Evolutionary conservation across 2,329 filamentous ascomycete species (phyloP), one percentile per base, ranked within the genome.

Genomic region (Trichophyton schoenleinii): DNA sequence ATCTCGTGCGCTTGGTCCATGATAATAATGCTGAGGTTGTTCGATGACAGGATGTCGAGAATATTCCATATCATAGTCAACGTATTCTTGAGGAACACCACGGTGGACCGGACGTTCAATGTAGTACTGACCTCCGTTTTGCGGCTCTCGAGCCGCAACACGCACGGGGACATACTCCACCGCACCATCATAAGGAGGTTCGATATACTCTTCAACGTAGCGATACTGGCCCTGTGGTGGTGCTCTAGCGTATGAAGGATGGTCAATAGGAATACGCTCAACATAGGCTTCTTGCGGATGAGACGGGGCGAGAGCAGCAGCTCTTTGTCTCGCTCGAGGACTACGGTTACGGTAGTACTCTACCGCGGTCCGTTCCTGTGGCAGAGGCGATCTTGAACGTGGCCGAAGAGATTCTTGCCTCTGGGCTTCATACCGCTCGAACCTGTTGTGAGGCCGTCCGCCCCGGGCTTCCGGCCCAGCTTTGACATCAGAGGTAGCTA

Each of bases 311-410:
- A 63, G 64, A 15, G 58, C 49, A 42, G 63, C 52, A 41, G 61
- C 61, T 58, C 62, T 57, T 8, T 46, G 55, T 38, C 55, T 58
- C 20, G 55, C 31, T 13, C 55, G 13, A 6, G 68, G 69, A 57
- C 68, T 70, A 31, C 66, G 62, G n/a, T 67, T 63, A 22, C 65
- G 67, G 60, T 70, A 70, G 58, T 68, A 69, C 38, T 67, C 68
- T 18, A 64, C 38, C 8, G 63, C 61, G 28, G 64, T 36, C 49
- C 59, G 48, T 41, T 67, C 63, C 34, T 60, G 63, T n/a, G 63
- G 61, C 31, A 60, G 58, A 18, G 70, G 68, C n/a, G 70, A 72
- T 34, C 64, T 65, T 13, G 69, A 68, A n/a, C 65, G 61, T 3
- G 67, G 63, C 31, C 68, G 66, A 25, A 67, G 62, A 41, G 66